phyloP scores from a whole-genome alignment of 208 protist species.

The Dictyostelium gargantuum region DNA sequence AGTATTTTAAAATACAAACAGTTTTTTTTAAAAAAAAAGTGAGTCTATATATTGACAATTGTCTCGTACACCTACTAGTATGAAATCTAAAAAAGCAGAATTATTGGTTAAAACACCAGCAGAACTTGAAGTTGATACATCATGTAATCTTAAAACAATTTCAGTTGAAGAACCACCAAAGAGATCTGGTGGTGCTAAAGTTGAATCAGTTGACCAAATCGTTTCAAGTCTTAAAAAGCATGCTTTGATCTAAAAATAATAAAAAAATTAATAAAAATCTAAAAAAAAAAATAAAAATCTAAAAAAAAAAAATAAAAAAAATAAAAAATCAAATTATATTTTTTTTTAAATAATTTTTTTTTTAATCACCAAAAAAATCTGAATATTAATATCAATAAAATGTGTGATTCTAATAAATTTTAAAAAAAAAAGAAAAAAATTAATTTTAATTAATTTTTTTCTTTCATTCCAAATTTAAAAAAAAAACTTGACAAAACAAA shows the following conservation, averaged over 20 bases:
- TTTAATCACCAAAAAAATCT: not conserved
- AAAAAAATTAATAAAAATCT: not conserved
- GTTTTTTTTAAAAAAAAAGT: too few relatives aligned
- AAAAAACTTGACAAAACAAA: too few relatives aligned
- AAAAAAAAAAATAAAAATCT: not conserved
- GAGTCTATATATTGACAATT: too few relatives aligned
- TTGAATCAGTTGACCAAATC: conserved; percentile 22
- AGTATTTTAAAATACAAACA: too few relatives aligned
- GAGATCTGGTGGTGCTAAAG: conserved; percentile 55
- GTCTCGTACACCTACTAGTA: too few relatives aligned
- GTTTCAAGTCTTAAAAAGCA: conserved; percentile 41
- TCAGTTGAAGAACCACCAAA: conserved; percentile 61
- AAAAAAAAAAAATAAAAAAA: not conserved
- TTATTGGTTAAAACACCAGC: conserved; percentile 18
- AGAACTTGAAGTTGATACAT: conserved; percentile 27
- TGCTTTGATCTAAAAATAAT: conserved; percentile 48
- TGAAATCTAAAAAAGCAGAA: conserved; percentile 58
- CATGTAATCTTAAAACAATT: conserved; percentile 13
- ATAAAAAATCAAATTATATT: not conserved
- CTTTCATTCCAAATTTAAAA: too few relatives aligned
- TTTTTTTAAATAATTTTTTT: not conserved
- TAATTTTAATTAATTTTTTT: too few relatives aligned
- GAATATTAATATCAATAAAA: not conserved
- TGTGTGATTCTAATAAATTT: not conserved
- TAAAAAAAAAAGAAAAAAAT: not conserved